These are phyloP conservation scores for Teratosphaeria gauchensis DNA, from an alignment of 2,329 filamentous ascomycete genomes.

Conservation along the genomic window DNA sequence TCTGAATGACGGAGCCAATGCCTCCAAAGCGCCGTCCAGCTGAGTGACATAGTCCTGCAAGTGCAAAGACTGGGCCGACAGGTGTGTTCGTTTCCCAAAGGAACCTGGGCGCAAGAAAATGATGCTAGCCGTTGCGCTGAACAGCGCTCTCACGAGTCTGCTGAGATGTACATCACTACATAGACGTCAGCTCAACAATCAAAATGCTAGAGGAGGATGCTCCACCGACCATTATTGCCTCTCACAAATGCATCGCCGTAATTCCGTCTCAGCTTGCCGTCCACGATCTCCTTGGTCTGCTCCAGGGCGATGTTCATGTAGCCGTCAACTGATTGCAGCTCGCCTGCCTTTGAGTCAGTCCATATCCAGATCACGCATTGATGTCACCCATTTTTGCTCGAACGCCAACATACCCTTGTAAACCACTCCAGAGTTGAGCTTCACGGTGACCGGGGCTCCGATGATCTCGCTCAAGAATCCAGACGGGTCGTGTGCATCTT, in stretches of 20 bases:
- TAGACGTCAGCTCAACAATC: conserved; percentile 4
- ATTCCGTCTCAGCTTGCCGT: conserved; percentile 68
- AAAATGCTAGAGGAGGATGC: neutral
- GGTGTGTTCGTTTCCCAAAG: no score
- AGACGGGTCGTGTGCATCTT: conserved; percentile 81
- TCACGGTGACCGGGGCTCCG: conserved; percentile 86
- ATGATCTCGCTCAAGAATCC: conserved; percentile 92
- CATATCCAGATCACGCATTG: neutral
- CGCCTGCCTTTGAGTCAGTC: conserved; percentile 48
- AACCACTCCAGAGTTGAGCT: conserved; percentile 95
- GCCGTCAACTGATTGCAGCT: conserved; percentile 92
- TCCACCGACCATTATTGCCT: conserved; percentile 74
- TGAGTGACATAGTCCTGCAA: no score
- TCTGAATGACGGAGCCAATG: no score
- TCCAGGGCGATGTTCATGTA: conserved; percentile 99
- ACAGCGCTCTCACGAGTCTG: conserved; percentile 40
- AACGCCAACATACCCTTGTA: conserved; percentile 66
- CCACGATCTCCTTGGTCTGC: conserved; percentile 85
- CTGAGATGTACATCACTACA: conserved; percentile 61
- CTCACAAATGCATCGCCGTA: conserved; percentile 94
- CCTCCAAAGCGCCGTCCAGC: no score
- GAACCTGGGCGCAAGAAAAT: neutral
- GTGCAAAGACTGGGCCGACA: no score
- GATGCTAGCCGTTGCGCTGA: neutral
- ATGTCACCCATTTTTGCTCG: neutral